A percentile compares a stretch with the other conserved stretches of the same genome.
Conservation (phyloP, 2,329 filamentous ascomycete species). For the Colletotrichum australisinense region DNA sequence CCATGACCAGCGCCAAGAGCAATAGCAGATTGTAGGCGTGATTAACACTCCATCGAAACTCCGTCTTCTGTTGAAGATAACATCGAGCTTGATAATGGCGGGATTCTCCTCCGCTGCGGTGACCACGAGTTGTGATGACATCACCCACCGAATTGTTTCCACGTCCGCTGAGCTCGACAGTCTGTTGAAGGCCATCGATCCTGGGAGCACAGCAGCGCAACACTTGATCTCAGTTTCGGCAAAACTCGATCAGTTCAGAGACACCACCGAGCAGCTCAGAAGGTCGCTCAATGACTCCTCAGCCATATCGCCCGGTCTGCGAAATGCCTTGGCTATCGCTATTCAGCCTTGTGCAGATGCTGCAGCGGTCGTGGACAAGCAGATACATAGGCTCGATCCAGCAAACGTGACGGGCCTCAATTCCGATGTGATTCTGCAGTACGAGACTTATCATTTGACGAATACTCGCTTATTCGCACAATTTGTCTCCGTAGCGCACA, state of each 20-base stretch:
- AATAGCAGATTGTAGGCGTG: not conserved
- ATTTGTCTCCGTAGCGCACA: slow-evolving; percentile 11
- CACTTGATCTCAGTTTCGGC: slow-evolving; percentile 39
- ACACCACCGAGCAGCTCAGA: slow-evolving; percentile 41
- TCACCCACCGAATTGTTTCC: slow-evolving; percentile 45
- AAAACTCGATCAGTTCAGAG: slow-evolving; percentile 42
- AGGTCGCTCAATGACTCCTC: slow-evolving; percentile 39
- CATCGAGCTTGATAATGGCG: slow-evolving; percentile 40
- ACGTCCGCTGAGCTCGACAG: slow-evolving; percentile 45
- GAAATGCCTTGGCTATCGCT: slow-evolving; percentile 41
- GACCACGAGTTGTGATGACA: slow-evolving; percentile 44
- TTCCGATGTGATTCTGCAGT: slow-evolving; percentile 40
- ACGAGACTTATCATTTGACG: slow-evolving; percentile 40
- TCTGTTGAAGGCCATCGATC: slow-evolving; percentile 37
- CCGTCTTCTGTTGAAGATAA: not conserved
- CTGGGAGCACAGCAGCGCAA: slow-evolving; percentile 29
- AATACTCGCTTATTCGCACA: slow-evolving; percentile 41
- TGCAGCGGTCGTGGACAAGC: slow-evolving; percentile 46
- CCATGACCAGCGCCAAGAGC: not conserved
- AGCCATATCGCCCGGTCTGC: slow-evolving; percentile 44
- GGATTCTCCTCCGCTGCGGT: slow-evolving; percentile 49
- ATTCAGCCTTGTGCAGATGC: slow-evolving; percentile 44
- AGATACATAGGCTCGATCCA: slow-evolving; percentile 45
- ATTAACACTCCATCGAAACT: too few species aligned
- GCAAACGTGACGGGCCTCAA: slow-evolving; percentile 41